A percentile compares a stretch with the other conserved stretches of the same genome.
These are phyloP conservation scores for Taphrina sp. DNA, from an alignment of 1,139 yeast species.

Conservation along the genomic window DNA sequence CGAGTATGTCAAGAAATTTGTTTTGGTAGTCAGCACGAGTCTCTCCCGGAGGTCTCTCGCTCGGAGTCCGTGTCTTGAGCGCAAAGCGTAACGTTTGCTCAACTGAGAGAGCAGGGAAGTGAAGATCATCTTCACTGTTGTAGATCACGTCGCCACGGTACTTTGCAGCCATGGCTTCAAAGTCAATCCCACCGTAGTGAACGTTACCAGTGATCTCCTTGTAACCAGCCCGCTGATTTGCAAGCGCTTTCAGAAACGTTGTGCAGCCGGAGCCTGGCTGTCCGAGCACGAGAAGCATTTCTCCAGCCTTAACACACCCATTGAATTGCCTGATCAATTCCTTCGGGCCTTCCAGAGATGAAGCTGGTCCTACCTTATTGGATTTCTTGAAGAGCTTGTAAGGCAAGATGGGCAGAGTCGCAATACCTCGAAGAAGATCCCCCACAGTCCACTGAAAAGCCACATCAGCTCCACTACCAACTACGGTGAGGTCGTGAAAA, in stretches of 20 bases:
- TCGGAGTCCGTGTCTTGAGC: slow-evolving; percentile 47
- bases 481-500: slow-evolving; percentile 65
- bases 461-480: slow-evolving; percentile 65
- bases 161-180: slow-evolving; percentile 52
- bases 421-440: slow-evolving; percentile 56
- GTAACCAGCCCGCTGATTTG: slow-evolving; percentile 59
- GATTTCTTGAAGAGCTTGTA: slow-evolving; percentile 36
- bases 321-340: slow-evolving; percentile 47
- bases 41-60: neutral
- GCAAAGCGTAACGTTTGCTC: slow-evolving; percentile 68
- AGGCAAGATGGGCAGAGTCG: slow-evolving; percentile 46
- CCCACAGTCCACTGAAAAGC: slow-evolving; percentile 53
- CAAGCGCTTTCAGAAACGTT: slow-evolving; percentile 54
- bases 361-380: slow-evolving; percentile 59
- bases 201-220: slow-evolving; percentile 44
- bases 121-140: slow-evolving; percentile 58
- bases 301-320: slow-evolving; percentile 53
- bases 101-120: slow-evolving; percentile 61
- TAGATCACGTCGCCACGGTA: slow-evolving; percentile 69
- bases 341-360: slow-evolving; percentile 58
- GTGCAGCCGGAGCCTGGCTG: slow-evolving; percentile 63
- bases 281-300: slow-evolving; percentile 58
- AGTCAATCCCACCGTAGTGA: slow-evolving; percentile 53
- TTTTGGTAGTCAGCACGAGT: too few species aligned
- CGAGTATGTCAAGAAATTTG: slow-evolving; percentile 60